phyloP scores from a whole-genome alignment of 441 rosid species.

The Adansonia rubrostipa region DNA sequence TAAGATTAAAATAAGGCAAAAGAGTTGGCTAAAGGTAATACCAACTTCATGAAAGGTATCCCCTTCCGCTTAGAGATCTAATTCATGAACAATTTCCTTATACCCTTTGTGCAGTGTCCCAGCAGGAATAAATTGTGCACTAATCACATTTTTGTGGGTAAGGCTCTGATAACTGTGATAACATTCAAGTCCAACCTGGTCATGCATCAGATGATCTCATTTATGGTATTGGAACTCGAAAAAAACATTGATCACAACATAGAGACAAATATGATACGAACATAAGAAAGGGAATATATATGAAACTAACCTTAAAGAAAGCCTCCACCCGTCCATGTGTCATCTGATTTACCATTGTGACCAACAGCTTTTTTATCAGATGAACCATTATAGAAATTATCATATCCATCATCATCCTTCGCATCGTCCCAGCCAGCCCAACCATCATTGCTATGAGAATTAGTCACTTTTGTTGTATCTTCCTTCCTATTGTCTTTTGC shows the following conservation, averaged over 20 bases:
- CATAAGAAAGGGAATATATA: background rate
- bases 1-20: background rate
- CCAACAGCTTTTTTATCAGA: constrained; percentile 52
- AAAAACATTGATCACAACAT: background rate
- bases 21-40: constrained; percentile 25
- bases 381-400: constrained; percentile 57
- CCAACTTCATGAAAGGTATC: constrained; percentile 26
- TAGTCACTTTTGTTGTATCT: constrained; percentile 43
- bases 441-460: constrained; percentile 53
- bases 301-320: constrained; percentile 31
- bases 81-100: too few species aligned
- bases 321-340: constrained; percentile 88
- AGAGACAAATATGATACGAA: background rate
- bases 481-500: constrained; percentile 55
- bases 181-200: constrained; percentile 26
- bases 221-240: background rate
- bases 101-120: background rate
- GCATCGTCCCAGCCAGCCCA: constrained; percentile 95
- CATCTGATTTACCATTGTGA: constrained; percentile 70
- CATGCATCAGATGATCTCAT: constrained; percentile 25
- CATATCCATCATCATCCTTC: constrained; percentile 76
- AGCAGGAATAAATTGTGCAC: constrained; percentile 12
- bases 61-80: too few species aligned
- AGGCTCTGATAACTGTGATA: constrained; percentile 9
- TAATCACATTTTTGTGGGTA: constrained; percentile 9